Conservation (phyloP, 1,284 basidiomycete genomes). For the Irpex lacteus region DNA sequence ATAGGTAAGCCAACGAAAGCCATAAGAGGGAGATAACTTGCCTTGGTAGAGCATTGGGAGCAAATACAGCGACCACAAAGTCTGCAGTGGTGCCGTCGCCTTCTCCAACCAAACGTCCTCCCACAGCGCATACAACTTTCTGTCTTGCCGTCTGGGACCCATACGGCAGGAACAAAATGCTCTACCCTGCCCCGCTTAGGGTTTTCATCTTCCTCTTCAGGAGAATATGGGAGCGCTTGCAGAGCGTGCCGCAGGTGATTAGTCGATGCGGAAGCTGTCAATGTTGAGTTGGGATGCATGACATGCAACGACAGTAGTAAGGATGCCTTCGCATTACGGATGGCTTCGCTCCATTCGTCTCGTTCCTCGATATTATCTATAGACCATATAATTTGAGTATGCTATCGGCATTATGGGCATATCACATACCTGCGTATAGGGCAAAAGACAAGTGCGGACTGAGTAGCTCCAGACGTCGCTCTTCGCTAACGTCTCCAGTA, state of each 20-base stretch:
- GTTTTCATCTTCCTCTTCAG: conserved; percentile 40
- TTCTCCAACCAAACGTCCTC: conserved; percentile 74
- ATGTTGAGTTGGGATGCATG: conserved; percentile 73
- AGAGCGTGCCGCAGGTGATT: conserved; percentile 69
- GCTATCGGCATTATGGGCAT: conserved; percentile 5
- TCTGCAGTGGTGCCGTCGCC: conserved; percentile 87
- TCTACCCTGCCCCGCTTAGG: conserved; percentile 64
- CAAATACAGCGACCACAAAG: conserved; percentile 89
- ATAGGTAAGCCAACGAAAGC: not conserved
- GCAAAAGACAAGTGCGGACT: conserved; percentile 79
- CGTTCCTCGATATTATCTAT: conserved; percentile 56
- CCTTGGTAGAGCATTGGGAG: conserved; percentile 76
- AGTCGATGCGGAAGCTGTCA: conserved; percentile 73
- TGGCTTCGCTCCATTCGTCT: conserved; percentile 66
- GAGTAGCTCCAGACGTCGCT: conserved; percentile 65
- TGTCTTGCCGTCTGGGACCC: conserved; percentile 86
- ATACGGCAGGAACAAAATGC: conserved; percentile 88
- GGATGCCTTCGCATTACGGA: conserved; percentile 72
- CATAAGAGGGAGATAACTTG: conserved; percentile 30
- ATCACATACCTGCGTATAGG: conserved; percentile 60
- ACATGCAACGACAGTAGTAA: conserved; percentile 64
- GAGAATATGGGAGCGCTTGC: conserved; percentile 69
- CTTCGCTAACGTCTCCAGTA: conserved; percentile 42
- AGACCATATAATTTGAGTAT: not conserved
- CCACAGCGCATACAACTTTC: conserved; percentile 83